Base-by-base conservation (phyloP, 331 rosid genomes). In the Quercus lobata region DNA sequence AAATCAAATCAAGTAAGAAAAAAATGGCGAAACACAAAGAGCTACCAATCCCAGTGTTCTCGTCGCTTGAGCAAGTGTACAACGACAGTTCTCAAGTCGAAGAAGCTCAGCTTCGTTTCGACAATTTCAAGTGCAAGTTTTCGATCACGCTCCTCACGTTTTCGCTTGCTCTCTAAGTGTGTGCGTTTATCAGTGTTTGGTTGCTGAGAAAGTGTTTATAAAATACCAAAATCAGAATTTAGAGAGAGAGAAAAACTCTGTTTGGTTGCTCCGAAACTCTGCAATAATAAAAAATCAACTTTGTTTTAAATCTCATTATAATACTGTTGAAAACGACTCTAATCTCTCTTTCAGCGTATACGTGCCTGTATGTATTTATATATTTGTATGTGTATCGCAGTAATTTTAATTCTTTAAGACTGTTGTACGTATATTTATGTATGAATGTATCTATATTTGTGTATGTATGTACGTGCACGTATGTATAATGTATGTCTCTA, bases 161-260 rank as follows among this genome's bases (percentile, higher is more conserved):
- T 86, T 84, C 81, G 94, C 99, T 86, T 98, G 99, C 62, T 93
- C 99, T 69, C 98, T 98, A 58, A 97, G 98, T 95, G 12, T 95
- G 12, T 5, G 4, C 57, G n/a, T 71, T 27, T 6, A 6, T 41
- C 71, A 49, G 69, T 60, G 46, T 18, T 65, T 68, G 15, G 21
- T 52, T 44, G 11, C 56, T 7, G 4, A 34, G 24, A 30, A 78
- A 71, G 30, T 30, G 12, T 11, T 3, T 19, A 18, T 24, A 46
- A 35, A 15, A 17, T 24, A 8, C 46, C 46, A 24, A 35, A 30
- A 32, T 16, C 1, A 22, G 25, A 17, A 5, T 25, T 61, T 57
- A 1, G 9, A 61, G 19, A 61, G 46, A 41, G 9, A 41, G 11
- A 41, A 41, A 41, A 3, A 41, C 46, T 41, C 46, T 37, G 12